A percentile compares a stretch with the other conserved stretches of the same genome.
These are phyloP conservation scores for Thielaviopsis ethacetica DNA, from an alignment of 2,329 filamentous ascomycete genomes.

Conservation along the genomic window DNA sequence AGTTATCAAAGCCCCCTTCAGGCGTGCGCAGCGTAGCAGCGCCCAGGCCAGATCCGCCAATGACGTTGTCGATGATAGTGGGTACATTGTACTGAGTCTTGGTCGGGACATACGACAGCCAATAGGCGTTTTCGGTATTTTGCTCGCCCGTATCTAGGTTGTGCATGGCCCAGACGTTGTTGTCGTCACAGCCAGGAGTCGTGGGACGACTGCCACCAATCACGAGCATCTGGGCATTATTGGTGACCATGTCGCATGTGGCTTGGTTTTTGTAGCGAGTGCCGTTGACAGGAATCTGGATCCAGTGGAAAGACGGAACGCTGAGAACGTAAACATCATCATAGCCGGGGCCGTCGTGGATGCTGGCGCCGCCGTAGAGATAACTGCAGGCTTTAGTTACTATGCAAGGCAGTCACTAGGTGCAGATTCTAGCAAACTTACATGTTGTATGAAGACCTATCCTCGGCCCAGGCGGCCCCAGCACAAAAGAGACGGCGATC, in stretches of 20 bases:
- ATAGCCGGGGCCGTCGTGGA: conserved; percentile 31
- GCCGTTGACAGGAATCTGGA: conserved; percentile 34
- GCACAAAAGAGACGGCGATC: conserved; percentile 43
- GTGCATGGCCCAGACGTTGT: conserved; percentile 36
- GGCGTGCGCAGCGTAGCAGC: conserved; percentile 37
- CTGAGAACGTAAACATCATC: conserved; percentile 47
- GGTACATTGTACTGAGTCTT: conserved; percentile 39
- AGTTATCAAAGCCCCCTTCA: conserved; percentile 29
- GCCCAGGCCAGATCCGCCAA: conserved; percentile 35
- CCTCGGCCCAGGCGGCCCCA: conserved; percentile 40
- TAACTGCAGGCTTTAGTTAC: conserved; percentile 26
- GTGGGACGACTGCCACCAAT: conserved; percentile 43
- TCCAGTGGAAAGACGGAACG: conserved; percentile 48
- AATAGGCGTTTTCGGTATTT: conserved; percentile 28
- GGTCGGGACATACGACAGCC: conserved; percentile 33
- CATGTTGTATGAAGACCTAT: conserved; percentile 49
- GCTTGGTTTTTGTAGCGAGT: conserved; percentile 22
- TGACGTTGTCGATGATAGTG: conserved; percentile 28
- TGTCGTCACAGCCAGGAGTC: conserved; percentile 33
- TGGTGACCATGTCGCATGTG: conserved; percentile 38
- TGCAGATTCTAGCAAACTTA: conserved; percentile 20
- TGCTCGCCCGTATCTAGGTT: conserved; percentile 37
- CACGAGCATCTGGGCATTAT: conserved; percentile 42
- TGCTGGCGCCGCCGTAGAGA: conserved; percentile 40
- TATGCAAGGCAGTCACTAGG: conserved; percentile 1